Evolutionary conservation across 345 rosid genomes (phyloP).

Genomic region (Citrus reticulata): DNA sequence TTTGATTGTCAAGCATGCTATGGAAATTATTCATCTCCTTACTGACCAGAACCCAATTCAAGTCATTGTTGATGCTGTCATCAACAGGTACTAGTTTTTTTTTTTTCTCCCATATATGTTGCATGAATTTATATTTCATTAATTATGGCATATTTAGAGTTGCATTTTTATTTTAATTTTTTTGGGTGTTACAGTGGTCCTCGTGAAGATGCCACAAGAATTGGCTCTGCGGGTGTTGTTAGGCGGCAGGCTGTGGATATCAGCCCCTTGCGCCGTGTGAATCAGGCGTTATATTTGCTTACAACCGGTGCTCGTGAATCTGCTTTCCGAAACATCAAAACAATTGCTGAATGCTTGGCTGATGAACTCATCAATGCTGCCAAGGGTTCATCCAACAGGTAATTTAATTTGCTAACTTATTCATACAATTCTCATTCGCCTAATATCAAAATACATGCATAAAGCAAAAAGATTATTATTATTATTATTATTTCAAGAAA

Average conservation of each 20-base stretch:
- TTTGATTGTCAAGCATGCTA: constrained; percentile 64
- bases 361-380: constrained; percentile 91
- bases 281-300: constrained; percentile 69
- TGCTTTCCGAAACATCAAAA: constrained; percentile 78
- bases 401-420: neutral
- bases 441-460: too few species aligned
- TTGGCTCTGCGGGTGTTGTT: constrained; percentile 89
- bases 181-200: constrained; percentile 49
- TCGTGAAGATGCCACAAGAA: constrained; percentile 79
- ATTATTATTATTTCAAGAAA: too few species aligned
- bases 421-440: too few species aligned
- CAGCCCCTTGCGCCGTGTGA: constrained; percentile 75
- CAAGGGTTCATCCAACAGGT: constrained; percentile 89
- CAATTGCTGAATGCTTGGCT: constrained; percentile 84
- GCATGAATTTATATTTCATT: too few species aligned
- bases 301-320: constrained; percentile 86
- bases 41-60: constrained; percentile 77
- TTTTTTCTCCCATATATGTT: too few species aligned
- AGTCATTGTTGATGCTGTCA: constrained; percentile 69
- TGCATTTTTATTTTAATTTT: too few species aligned
- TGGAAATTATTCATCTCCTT: constrained; percentile 74
- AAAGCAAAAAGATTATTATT: too few species aligned
- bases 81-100: constrained; percentile 48
- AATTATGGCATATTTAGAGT: too few species aligned
- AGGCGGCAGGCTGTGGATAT: constrained; percentile 90